Conservation (phyloP, 139 green algal species). For the Chlamydomonas schloesseri region DNA sequence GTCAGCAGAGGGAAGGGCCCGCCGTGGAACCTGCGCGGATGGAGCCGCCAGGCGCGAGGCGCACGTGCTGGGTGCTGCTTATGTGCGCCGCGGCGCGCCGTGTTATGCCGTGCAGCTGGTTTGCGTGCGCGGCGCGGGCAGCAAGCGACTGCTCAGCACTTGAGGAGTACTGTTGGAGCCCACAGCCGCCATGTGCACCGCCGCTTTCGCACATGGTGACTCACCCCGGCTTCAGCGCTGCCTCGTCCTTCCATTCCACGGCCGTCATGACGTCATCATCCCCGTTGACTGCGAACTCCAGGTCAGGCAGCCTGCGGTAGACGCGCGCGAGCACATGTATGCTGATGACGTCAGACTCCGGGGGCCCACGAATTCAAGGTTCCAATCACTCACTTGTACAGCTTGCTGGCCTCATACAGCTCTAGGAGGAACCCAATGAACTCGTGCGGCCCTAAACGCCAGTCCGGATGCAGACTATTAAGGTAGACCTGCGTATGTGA, state of each 20-base stretch:
- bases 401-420: constrained; percentile 41
- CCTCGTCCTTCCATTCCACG: constrained; percentile 7
- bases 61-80: too few species aligned
- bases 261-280: constrained; percentile 16
- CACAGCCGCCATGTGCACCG: background rate
- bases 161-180: too few species aligned
- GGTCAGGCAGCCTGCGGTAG: constrained; percentile 5
- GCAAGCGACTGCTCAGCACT: too few species aligned
- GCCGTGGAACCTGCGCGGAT: constrained; percentile 21
- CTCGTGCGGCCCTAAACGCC: constrained; percentile 17
- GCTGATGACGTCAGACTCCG: too few species aligned
- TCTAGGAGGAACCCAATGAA: constrained; percentile 34
- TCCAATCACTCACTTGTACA: constrained; percentile 25
- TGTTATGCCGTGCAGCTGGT: too few species aligned
- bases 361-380: too few species aligned
- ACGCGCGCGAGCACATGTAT: background rate
- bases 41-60: too few species aligned
- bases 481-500: constrained; percentile 40
- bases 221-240: background rate
- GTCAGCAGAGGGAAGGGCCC: constrained; percentile 26
- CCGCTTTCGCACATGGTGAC: too few species aligned
- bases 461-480: constrained; percentile 17
- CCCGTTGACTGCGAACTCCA: constrained; percentile 37
- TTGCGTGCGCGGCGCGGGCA: too few species aligned
- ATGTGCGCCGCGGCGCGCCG: too few species aligned